Conservation (phyloP, 768 basidiomycete species). For the Botryobasidium botryosum region DNA sequence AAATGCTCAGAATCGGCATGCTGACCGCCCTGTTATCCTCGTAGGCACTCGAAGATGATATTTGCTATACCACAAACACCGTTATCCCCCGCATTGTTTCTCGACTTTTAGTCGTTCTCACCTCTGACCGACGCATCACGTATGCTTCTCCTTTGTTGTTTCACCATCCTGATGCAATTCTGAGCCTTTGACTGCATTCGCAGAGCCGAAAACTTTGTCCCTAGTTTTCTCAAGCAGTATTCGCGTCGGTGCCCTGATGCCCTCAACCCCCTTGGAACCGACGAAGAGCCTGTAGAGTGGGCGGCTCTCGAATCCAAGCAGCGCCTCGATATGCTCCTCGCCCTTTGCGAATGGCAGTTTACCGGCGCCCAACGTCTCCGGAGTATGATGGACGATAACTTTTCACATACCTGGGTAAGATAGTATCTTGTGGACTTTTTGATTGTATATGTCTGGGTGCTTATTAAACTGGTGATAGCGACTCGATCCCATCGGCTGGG, state of each 20-base stretch:
- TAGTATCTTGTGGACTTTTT: background rate
- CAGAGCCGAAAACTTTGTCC: conserved; percentile 10
- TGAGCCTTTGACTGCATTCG: background rate
- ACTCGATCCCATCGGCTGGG: conserved; percentile 10
- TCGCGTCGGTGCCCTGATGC: conserved; percentile 2
- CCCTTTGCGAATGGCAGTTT: conserved; percentile 11
- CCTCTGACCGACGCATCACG: conserved; percentile 10
- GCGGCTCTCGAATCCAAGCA: conserved; percentile 3
- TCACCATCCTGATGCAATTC: background rate
- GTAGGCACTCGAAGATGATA: conserved; percentile 10
- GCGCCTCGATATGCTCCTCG: conserved; percentile 7
- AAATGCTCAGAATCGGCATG: no score
- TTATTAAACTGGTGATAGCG: conserved; percentile 3
- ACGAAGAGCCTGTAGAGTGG: conserved; percentile 12
- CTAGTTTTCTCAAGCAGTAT: conserved; percentile 9
- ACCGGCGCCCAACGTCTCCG: conserved; percentile 5
- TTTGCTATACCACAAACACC: conserved; percentile 4
- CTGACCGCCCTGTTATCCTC: background rate
- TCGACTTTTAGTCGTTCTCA: conserved; percentile 9
- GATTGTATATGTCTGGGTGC: background rate
- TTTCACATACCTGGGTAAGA: conserved; percentile 8
- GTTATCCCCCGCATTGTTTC: conserved; percentile 9
- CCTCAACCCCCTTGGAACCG: conserved; percentile 9
- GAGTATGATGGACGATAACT: conserved; percentile 10
- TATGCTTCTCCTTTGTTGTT: conserved; percentile 4